These are phyloP conservation scores for Pholiota conissans DNA, from an alignment of 768 basidiomycete species.

Conservation along the genomic window DNA sequence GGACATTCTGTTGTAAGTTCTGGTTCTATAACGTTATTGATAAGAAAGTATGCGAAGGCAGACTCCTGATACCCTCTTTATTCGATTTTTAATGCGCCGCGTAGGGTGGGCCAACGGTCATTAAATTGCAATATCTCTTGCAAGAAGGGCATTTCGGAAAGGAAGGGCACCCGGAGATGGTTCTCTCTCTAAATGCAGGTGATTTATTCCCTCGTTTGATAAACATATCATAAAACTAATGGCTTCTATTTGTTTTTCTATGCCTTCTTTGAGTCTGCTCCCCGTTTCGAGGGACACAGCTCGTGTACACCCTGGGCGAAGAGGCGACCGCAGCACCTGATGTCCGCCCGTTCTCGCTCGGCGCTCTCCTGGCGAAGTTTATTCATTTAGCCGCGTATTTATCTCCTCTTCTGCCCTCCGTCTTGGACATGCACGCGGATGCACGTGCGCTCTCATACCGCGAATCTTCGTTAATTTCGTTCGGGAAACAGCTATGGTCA, in stretches of 20 bases:
- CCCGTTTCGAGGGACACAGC: constrained; percentile 48
- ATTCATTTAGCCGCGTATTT: constrained; percentile 45
- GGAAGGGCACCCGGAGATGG: constrained; percentile 40
- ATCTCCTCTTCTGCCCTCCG: constrained; percentile 37
- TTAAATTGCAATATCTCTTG: constrained; percentile 45
- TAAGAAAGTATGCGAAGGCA: not conserved
- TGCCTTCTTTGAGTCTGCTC: constrained; percentile 36
- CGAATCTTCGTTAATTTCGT: constrained; percentile 30
- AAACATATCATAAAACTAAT: not conserved
- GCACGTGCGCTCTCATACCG: constrained; percentile 38
- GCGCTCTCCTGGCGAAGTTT: constrained; percentile 34
- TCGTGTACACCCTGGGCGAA: constrained; percentile 47
- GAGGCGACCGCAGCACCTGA: constrained; percentile 37
- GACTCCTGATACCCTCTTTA: constrained; percentile 1
- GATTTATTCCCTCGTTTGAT: constrained; percentile 7
- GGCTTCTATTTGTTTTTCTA: not conserved
- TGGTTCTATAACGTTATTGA: not conserved
- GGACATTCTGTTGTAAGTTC: constrained; percentile 46
- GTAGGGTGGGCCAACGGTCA: constrained; percentile 48
- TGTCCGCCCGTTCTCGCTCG: constrained; percentile 40
- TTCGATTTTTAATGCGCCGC: not conserved
- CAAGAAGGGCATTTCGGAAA: constrained; percentile 41
- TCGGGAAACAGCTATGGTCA: constrained; percentile 40
- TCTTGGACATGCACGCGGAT: constrained; percentile 44
- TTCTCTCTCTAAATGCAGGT: constrained; percentile 46